A percentile compares a stretch with the other conserved stretches of the same genome.
Evolutionary conservation across 805 yeast species (phyloP).

Genomic region (Wickerhamomyces pijperi): DNA sequence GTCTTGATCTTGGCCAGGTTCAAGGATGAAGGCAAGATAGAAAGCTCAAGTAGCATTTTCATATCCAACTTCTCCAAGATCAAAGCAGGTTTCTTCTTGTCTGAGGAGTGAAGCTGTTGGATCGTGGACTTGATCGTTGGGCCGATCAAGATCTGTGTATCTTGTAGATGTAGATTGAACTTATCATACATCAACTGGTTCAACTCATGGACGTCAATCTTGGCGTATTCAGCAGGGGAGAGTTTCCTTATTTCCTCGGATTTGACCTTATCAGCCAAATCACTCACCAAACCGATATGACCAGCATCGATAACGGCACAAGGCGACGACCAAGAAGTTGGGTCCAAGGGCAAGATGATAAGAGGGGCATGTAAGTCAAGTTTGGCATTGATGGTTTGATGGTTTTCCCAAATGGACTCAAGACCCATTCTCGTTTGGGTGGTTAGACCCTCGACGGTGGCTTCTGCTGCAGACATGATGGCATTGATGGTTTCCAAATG

Average conservation of each 20-base stretch:
- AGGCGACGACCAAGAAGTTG: slow-evolving; percentile 70
- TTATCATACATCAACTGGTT: slow-evolving; percentile 77
- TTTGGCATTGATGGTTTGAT: slow-evolving; percentile 76
- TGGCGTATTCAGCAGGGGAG: slow-evolving; percentile 60
- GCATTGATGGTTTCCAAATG: slow-evolving; percentile 86
- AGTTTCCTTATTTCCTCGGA: slow-evolving; percentile 61
- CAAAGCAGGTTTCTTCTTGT: slow-evolving; percentile 28
- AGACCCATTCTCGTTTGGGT: slow-evolving; percentile 84
- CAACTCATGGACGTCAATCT: slow-evolving; percentile 21
- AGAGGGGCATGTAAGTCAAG: slow-evolving; percentile 92
- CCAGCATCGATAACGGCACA: slow-evolving; percentile 94
- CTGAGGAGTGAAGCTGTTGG: slow-evolving; percentile 47
- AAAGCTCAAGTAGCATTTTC: slow-evolving; percentile 65
- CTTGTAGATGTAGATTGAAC: slow-evolving; percentile 64
- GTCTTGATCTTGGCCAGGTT: slow-evolving; percentile 63
- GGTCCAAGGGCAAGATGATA: slow-evolving; percentile 75
- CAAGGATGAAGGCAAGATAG: slow-evolving; percentile 74
- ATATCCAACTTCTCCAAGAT: slow-evolving; percentile 70
- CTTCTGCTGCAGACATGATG: slow-evolving; percentile 88
- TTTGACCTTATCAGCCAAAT: slow-evolving; percentile 59
- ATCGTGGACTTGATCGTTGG: slow-evolving; percentile 70
- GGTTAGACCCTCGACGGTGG: slow-evolving; percentile 85
- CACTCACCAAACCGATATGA: slow-evolving; percentile 75
- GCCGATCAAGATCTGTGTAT: slow-evolving; percentile 84
- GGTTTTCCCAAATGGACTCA: slow-evolving; percentile 90